Evolutionary conservation across 805 yeast species (phyloP), one percentile per base, ranked within the genome.

Genomic region (Ogataea paraovalis): DNA sequence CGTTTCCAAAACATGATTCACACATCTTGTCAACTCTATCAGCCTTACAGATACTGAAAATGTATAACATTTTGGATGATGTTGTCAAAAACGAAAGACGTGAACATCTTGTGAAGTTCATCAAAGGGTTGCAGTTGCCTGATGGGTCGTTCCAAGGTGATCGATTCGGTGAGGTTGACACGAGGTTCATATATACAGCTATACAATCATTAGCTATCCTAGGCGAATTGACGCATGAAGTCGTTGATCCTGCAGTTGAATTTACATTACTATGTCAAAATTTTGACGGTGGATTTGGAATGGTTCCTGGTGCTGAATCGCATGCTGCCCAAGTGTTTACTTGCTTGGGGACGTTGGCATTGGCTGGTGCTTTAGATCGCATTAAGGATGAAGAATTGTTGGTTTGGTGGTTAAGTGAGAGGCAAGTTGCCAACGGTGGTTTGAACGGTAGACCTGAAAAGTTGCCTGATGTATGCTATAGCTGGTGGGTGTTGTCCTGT

Each of bases 401-500:
- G 12, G 82, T 83, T 2, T 80, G 86, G 79, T 94, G 99, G 98
- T 72, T 94, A 18, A 77, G 92, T 58, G 98, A 94, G 61, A 72
- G 99, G 49, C 99, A 94, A 65, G 77, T 88, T 8, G 74, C 78
- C 5, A 76, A 76, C 25, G 99, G 99, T 5, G 99, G 99, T 0
- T 73, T 94, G 46, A 94, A 94, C 61, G 99, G 99, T 0, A 76
- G 99, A 43, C 97, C 98, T 0, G 96, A 94, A 49, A 94, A 94
- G 63, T 69, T 89, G 18, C 96, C 98, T 0, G 99, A 94, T 66
- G 96, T 88, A n/a, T 94, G 99, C 63, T 94, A 94, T 64, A 83
- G 94, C 57, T 94, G 97, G 96, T 94, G 99, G 99, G 96, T 90
- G 9, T 64, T 90, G 20, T 84, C 95, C 2, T 76, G 89, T 2